Base-by-base conservation (phyloP, 768 basidiomycete genomes). In the Trichaptum fuscoviolaceum region DNA sequence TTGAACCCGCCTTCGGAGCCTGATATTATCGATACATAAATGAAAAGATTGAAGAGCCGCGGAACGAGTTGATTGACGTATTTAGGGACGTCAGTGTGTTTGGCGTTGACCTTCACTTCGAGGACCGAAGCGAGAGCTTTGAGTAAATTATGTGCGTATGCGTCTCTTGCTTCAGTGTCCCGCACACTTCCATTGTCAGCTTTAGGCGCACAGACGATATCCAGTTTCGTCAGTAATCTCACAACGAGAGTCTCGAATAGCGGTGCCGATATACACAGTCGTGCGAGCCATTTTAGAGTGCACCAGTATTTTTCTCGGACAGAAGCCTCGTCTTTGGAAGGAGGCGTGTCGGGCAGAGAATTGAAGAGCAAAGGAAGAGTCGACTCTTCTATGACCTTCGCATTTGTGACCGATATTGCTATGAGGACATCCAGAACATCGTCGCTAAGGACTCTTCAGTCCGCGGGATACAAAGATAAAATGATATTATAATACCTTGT, bases 161-260 rank as follows among this genome's bases (percentile, higher is more conserved):
- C 91, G 0, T 92, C 87, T n/a, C 76, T 78, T 15, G 87, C 83
- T 73, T 95, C 91, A 6, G 73, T 73, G 4, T 67, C 74, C 12
- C 65, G 69, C 18, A 58, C 66, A 36, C 57, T 65, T 26, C 30
- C 68, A 17, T 65, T 24, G 12, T 75, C 67, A 6, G 79, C 72
- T 0, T 72, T 67, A 6, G 78, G 69, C 59, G 82, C 74, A 69
- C 87, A 87, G n/a, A 91, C 75, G 0, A 90, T 71, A 62, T 93
- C 90, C 34, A 99, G 80, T 75, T 93, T 93, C 3, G 89, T 85
- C 1, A 82, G 84, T 25, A 97, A 79, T 20, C 92, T 87, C 61
- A 93, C 82, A 64, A 93, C 86, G 27, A 99, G 82, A 5, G 82
- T 87, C 72, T 93, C 93, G 75, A 96, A 98, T n/a, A 99, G 82